phyloP scores from a whole-genome alignment of 257 asterid species.

The Jaltomata sinuosa region DNA sequence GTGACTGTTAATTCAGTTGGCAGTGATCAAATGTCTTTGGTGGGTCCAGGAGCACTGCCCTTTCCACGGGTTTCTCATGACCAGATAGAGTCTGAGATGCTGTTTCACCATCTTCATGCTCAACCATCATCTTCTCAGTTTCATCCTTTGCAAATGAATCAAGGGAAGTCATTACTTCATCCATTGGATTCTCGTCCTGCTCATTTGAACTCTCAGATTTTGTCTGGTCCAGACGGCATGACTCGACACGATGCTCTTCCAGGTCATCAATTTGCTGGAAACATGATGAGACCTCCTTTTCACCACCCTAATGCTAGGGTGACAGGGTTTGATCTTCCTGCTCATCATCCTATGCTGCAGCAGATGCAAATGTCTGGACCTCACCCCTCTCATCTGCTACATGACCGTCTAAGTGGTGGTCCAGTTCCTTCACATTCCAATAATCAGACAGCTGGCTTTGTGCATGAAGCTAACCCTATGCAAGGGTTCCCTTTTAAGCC shows the following conservation, averaged over 20 bases:
- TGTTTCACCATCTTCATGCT: conserved; percentile 29
- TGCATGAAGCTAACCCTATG: conserved; percentile 48
- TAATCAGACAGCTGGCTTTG: conserved; percentile 39
- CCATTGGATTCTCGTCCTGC: conserved; percentile 49
- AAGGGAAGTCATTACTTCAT: conserved; percentile 41
- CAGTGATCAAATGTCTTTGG: conserved; percentile 28
- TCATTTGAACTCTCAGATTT: conserved; percentile 45
- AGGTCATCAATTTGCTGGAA: conserved; percentile 40
- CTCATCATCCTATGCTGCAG: conserved; percentile 46
- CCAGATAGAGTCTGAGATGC: conserved; percentile 32
- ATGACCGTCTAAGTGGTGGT: conserved; percentile 39
- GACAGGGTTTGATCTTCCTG: conserved; percentile 48
- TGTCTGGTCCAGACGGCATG: conserved; percentile 37
- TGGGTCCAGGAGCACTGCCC: conserved; percentile 34
- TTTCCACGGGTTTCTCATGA: conserved; percentile 34
- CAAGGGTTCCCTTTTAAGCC: conserved; percentile 54
- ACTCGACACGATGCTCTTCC: conserved; percentile 35
- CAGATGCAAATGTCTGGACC: conserved; percentile 60
- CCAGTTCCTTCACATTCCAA: conserved; percentile 38
- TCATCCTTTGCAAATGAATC: conserved; percentile 43
- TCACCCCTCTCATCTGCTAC: conserved; percentile 33
- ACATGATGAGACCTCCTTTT: conserved; percentile 42
- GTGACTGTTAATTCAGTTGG: conserved; percentile 34
- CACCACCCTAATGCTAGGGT: conserved; percentile 48
- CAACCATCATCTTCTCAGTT: conserved; percentile 49